These are phyloP conservation scores for Aureobasidium pullulans DNA, from an alignment of 2,329 filamentous ascomycete genomes.

Conservation along the genomic window DNA sequence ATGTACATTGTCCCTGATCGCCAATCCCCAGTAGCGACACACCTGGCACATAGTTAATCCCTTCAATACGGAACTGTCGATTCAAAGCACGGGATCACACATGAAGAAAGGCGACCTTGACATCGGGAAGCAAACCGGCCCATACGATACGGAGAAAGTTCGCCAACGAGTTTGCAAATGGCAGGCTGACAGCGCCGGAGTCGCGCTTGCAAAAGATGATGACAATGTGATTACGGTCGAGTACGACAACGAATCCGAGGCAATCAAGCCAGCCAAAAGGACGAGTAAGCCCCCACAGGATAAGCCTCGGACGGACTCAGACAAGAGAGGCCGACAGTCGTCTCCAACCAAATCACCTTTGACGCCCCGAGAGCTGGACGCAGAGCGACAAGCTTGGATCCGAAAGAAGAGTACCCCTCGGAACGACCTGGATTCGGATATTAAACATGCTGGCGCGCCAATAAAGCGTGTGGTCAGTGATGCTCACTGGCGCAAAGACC, in stretches of 20 bases:
- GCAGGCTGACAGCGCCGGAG: slow-evolving; percentile 70
- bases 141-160: slow-evolving; percentile 36
- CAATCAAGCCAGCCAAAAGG: slow-evolving; percentile 12
- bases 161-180: slow-evolving; percentile 74
- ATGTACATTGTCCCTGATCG: background rate
- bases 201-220: slow-evolving; percentile 44
- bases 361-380: slow-evolving; percentile 20
- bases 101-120: background rate
- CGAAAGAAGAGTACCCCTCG: slow-evolving; percentile 27
- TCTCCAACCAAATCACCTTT: slow-evolving; percentile 7
- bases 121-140: slow-evolving; percentile 12
- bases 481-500: slow-evolving; percentile 61
- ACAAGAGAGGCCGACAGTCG: background rate
- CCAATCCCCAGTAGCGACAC: background rate
- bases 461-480: slow-evolving; percentile 92
- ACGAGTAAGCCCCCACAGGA: slow-evolving; percentile 5
- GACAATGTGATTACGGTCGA: slow-evolving; percentile 50
- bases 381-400: slow-evolving; percentile 29
- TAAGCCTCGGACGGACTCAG: background rate
- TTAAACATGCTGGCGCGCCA: slow-evolving; percentile 54
- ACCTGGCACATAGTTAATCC: background rate
- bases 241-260: slow-evolving; percentile 39
- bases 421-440: slow-evolving; percentile 37
- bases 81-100: background rate
- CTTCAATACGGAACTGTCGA: background rate